Evolutionary conservation across 805 yeast genomes (phyloP), one percentile per base, ranked within the genome.

Genomic region (Debaryomyces prosopidis): DNA sequence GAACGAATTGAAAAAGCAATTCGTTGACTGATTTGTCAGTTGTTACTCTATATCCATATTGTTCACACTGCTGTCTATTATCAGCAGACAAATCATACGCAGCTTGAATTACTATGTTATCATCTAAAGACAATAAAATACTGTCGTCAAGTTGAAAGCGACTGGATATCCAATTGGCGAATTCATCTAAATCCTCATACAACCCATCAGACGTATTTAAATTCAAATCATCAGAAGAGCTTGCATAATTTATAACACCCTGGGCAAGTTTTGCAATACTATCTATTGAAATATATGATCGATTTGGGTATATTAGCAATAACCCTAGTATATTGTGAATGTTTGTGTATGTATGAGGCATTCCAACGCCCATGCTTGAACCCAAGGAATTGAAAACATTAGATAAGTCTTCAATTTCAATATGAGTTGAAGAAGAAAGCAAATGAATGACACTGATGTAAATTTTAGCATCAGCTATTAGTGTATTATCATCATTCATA

Each of bases 1-100:
- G 50, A 23, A 54, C 48, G 17, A 37, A 65, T 51, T 31, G 57
- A 51, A 41, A 58, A 54, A 42, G 57, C 44, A 30, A 34, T 8
- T 41, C 46, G 14, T 46, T 28, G 27, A 18, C 15, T 14, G 33
- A 30, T 10, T 23, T 7, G 26, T 23, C 9, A 30, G 33, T 5
- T 6, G 14, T 14, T n/a, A 30, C 4, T n/a, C 2, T 30, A 30
- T n/a, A 30, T 12, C 16, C 33, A 5, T 30, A 30, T 7, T 30
- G 14, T 14, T 30, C 16, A 30, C 33, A n/a, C 11, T 30, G 33
- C 6, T 5, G 6, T 3, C 33, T n/a, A 14, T 14, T 30, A 30
- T 30, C 33, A 2, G 12, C 2, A 12, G 16, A 7, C 16, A 30
- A 30, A 30, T 30, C 33, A 14, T 30, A n/a, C 16, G 33, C 33